Base-by-base conservation (phyloP, 164 flowering plant genomes). In the Vitis rupestris region DNA sequence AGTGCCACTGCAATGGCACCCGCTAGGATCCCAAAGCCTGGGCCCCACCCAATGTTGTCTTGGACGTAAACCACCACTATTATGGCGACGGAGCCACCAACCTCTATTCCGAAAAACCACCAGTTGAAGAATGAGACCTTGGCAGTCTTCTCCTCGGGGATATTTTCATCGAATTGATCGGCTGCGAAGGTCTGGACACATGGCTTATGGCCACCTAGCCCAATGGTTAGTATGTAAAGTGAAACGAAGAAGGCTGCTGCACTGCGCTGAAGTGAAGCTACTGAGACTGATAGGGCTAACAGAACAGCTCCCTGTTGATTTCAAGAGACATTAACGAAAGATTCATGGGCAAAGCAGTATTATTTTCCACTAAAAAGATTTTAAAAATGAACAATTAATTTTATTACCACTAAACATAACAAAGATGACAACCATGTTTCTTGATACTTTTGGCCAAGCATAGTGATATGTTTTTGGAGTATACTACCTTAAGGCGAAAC, bases 81-180 rank as follows among this genome's bases (percentile, higher is more conserved):
- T 52, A 72, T 70, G 17, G 70, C 70, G 52, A 76, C 49, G 1
- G 72, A 64, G 13, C 68, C 70, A 2, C 79, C 79, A 52, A 70
- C 51, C 30, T 65, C 71, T 19, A 76, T 58, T 30, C 69, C 57
- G 52, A 72, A 71, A 65, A 63, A 68, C 79, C 78, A 75, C 78
- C 74, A 75, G 59, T 75, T 75, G 75, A 76, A 76, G 67, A 59
- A 76, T 12, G 76, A 72, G 62, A 76, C 72, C 73, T 76, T 76
- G 12, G 9, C 27, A 29, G 3, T 59, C 62, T 31, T 16, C 62
- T 59, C 62, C 30, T 23, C 62, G 30, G 29, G 19, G 62, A 17
- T 29, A 31, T 59, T 13, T 0, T 59, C 62, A 23, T 59, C 62
- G 31, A 59, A 59, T 17, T 59, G 62, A 31, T 59, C 62, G 27